These are phyloP conservation scores for Geosmithia flava DNA, from an alignment of 2,329 filamentous ascomycete species.

Conservation along the genomic window DNA sequence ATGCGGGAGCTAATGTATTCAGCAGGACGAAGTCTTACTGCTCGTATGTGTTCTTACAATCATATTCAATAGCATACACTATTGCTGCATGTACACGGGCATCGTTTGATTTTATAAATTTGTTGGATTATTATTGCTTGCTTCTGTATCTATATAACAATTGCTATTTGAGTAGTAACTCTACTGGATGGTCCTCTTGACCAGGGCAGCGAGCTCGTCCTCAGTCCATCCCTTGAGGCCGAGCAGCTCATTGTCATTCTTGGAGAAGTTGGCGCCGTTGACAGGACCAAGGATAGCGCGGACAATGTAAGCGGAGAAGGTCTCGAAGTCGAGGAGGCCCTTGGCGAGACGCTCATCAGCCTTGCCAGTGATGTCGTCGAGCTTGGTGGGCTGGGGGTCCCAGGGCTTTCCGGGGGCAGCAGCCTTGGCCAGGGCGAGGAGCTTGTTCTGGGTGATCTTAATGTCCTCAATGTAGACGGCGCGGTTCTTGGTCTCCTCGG, in stretches of 20 bases:
- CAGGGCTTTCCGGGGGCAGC: slow-evolving; percentile 31
- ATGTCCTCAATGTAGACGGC: slow-evolving; percentile 31
- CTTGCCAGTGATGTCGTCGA: slow-evolving; percentile 12
- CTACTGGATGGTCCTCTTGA: slow-evolving; percentile 8
- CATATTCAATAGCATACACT: too few species aligned
- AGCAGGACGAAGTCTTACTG: too few species aligned
- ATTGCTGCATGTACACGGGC: too few species aligned
- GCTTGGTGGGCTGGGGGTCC: slow-evolving; percentile 24
- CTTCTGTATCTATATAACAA: neutral
- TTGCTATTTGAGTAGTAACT: neutral
- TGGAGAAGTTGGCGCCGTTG: slow-evolving; percentile 19
- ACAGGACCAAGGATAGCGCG: slow-evolving; percentile 16
- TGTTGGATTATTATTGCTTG: too few species aligned
- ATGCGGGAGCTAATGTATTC: too few species aligned
- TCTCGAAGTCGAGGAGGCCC: slow-evolving; percentile 14
- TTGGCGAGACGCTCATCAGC: slow-evolving; percentile 17
- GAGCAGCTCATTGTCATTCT: slow-evolving; percentile 29
- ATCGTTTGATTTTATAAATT: too few species aligned
- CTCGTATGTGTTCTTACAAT: too few species aligned
- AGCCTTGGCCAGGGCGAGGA: slow-evolving; percentile 34
- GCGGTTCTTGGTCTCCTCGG: slow-evolving; percentile 39
- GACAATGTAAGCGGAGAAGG: slow-evolving; percentile 18
- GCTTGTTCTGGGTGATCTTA: slow-evolving; percentile 29
- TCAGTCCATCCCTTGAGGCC: slow-evolving; percentile 28
- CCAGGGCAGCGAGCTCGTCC: slow-evolving; percentile 21